These are phyloP conservation scores for Hericium alpestre DNA, from an alignment of 768 basidiomycete genomes.

Conservation along the genomic window DNA sequence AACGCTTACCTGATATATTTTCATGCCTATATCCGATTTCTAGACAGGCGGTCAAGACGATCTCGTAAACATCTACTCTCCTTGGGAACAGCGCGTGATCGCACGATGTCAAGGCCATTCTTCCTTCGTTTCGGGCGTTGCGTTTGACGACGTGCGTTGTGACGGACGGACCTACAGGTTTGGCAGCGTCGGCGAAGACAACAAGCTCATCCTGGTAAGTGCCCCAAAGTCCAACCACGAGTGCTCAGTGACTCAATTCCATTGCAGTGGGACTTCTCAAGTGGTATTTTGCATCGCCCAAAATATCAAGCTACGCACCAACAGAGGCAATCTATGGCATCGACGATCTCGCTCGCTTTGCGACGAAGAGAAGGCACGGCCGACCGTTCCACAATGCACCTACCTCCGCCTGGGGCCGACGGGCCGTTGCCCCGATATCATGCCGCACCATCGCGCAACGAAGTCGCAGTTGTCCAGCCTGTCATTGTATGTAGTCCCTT, in stretches of 20 bases:
- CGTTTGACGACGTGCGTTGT: slow-evolving; percentile 83
- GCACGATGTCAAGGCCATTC: slow-evolving; percentile 97
- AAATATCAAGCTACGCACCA: slow-evolving; percentile 59
- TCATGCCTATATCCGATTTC: background rate
- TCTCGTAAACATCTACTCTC: slow-evolving; percentile 86
- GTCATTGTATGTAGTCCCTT: slow-evolving; percentile 52
- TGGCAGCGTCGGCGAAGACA: slow-evolving; percentile 94
- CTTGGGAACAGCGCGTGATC: slow-evolving; percentile 87
- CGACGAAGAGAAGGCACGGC: slow-evolving; percentile 33
- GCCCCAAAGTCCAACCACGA: background rate
- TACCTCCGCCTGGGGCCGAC: slow-evolving; percentile 36
- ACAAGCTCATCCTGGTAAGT: slow-evolving; percentile 78
- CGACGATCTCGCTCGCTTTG: slow-evolving; percentile 62
- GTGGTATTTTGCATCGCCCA: slow-evolving; percentile 81
- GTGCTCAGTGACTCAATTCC: slow-evolving; percentile 5
- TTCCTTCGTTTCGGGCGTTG: slow-evolving; percentile 82
- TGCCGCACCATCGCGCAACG: slow-evolving; percentile 81
- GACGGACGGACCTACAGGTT: slow-evolving; percentile 90
- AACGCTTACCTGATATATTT: background rate
- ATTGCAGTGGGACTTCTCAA: slow-evolving; percentile 84
- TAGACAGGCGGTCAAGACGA: slow-evolving; percentile 98
- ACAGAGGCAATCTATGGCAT: slow-evolving; percentile 69
- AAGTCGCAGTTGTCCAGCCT: slow-evolving; percentile 84
- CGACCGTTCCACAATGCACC: slow-evolving; percentile 48
- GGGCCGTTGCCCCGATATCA: slow-evolving; percentile 54